phyloP scores from a whole-genome alignment of 2,329 filamentous ascomycete species.

The Fusarium redolens region DNA sequence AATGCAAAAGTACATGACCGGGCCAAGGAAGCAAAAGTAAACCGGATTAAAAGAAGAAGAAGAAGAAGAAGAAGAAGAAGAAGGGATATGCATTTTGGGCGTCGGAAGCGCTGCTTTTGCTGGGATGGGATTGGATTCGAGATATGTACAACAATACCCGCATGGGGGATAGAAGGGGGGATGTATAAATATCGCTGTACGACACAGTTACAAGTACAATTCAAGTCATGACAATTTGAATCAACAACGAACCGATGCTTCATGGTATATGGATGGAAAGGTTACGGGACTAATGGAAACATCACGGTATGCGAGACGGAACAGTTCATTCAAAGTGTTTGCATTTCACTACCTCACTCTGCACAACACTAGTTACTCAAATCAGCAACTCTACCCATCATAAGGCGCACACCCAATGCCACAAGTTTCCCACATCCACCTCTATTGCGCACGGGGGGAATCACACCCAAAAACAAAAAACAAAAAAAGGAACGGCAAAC shows the following conservation, averaged over 20 bases:
- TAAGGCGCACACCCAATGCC: constrained; percentile 32
- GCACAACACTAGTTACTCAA: constrained; percentile 34
- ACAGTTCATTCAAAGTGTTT: constrained; percentile 40
- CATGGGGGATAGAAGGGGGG: constrained; percentile 10
- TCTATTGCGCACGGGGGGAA: constrained; percentile 23
- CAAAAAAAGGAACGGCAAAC: constrained; percentile 27
- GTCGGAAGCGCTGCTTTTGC: constrained; percentile 41
- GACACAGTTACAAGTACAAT: constrained; percentile 40
- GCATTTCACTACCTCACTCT: constrained; percentile 40
- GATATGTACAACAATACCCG: constrained; percentile 38
- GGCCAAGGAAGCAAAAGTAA: constrained; percentile 51
- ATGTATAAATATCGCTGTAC: constrained; percentile 45
- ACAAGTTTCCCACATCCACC: constrained; percentile 11
- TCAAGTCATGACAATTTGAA: constrained; percentile 25
- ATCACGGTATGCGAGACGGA: not conserved
- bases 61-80: not conserved
- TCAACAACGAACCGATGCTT: no score
- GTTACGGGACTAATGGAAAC: not conserved
- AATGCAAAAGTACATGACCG: constrained; percentile 78
- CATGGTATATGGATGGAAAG: not conserved
- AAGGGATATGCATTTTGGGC: constrained; percentile 30
- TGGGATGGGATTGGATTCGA: constrained; percentile 16
- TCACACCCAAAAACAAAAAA: constrained; percentile 4
- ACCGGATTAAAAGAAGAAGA: not conserved
- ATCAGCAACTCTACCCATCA: constrained; percentile 35